Conservation (phyloP, 768 basidiomycete genomes). For the Serendipita vermifera region DNA sequence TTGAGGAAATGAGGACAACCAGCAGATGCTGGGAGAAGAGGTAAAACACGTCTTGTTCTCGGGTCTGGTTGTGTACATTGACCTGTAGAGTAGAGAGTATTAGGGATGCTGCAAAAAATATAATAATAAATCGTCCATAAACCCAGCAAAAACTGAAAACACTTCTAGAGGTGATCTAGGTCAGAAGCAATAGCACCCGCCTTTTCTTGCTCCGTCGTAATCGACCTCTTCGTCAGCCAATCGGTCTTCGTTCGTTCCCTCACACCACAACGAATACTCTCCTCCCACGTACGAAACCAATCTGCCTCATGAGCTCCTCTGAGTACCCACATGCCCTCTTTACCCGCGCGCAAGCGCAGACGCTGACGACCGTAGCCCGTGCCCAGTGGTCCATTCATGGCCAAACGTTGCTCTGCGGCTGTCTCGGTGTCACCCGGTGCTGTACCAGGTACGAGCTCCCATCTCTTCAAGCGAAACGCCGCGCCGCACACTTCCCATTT, state of each 20-base stretch:
- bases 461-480: not conserved
- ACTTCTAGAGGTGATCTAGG: no score
- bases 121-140: no score
- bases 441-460: not conserved
- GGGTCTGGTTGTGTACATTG: no score
- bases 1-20: no score
- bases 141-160: no score
- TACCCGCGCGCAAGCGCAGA: not conserved
- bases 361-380: not conserved
- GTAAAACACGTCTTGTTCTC: no score
- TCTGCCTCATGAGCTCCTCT: not conserved
- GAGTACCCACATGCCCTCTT: not conserved
- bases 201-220: not conserved
- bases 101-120: no score
- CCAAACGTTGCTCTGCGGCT: not conserved
- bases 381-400: no score
- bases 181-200: not conserved
- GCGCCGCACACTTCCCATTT: not conserved
- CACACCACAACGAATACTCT: not conserved
- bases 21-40: no score
- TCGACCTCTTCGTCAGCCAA: not conserved
- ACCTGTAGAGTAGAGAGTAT: no score
- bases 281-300: not conserved
- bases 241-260: not conserved
- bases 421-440: not conserved